These are phyloP conservation scores for Pyrenochaeta sp. DNA, from an alignment of 2,329 filamentous ascomycete species.

Conservation along the genomic window DNA sequence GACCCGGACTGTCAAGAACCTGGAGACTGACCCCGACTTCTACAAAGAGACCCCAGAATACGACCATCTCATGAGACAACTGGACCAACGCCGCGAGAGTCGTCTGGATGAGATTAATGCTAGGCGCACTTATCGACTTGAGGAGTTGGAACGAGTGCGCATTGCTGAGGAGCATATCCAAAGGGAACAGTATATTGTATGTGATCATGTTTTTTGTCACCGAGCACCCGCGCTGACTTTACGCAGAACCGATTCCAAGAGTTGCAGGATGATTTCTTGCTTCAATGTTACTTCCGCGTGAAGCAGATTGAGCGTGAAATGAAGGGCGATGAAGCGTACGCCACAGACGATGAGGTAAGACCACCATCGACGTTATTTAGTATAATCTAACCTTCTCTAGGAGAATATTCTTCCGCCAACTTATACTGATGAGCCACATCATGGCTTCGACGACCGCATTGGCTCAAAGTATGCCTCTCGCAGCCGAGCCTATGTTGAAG, in stretches of 20 bases:
- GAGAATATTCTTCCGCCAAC: slow-evolving; percentile 45
- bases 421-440: slow-evolving; percentile 33
- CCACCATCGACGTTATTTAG: neutral
- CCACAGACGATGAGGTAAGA: slow-evolving; percentile 52
- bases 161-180: slow-evolving; percentile 45
- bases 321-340: slow-evolving; percentile 44
- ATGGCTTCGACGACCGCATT: slow-evolving; percentile 35
- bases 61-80: slow-evolving; percentile 58
- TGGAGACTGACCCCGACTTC: slow-evolving; percentile 62
- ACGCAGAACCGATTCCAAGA: slow-evolving; percentile 42
- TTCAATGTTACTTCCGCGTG: slow-evolving; percentile 48
- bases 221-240: slow-evolving; percentile 14
- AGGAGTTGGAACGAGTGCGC: slow-evolving; percentile 46
- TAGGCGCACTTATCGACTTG: slow-evolving; percentile 46
- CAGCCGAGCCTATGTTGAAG: slow-evolving; percentile 50
- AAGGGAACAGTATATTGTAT: slow-evolving; percentile 46
- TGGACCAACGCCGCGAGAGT: slow-evolving; percentile 57
- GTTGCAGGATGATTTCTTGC: slow-evolving; percentile 41
- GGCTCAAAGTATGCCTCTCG: slow-evolving; percentile 50
- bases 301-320: slow-evolving; percentile 47
- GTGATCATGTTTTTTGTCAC: slow-evolving; percentile 7
- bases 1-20: slow-evolving; percentile 64
- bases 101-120: slow-evolving; percentile 50
- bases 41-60: slow-evolving; percentile 65
- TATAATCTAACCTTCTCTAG: slow-evolving; percentile 16